These are phyloP conservation scores for Lachnellula occidentalis DNA, from an alignment of 2,329 filamentous ascomycete genomes.

Conservation along the genomic window DNA sequence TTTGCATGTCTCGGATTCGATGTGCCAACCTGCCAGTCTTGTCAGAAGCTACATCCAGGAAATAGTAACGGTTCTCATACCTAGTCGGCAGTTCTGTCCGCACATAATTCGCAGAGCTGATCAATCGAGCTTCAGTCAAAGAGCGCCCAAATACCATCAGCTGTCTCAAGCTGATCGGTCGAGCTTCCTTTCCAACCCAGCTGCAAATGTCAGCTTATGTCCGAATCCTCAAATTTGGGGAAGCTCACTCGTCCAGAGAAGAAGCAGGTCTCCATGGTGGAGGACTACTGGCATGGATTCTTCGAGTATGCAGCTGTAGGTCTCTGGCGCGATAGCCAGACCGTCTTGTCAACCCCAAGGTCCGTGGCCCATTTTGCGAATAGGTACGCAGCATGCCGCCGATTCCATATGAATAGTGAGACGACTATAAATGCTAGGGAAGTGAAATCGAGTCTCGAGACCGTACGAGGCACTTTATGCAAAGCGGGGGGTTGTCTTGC, in stretches of 20 bases:
- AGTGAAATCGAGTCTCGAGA: background rate
- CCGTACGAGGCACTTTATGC: background rate
- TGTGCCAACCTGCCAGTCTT: slow-evolving; percentile 67
- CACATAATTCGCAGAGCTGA: slow-evolving; percentile 96
- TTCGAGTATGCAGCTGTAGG: slow-evolving; percentile 8
- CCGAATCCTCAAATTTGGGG: background rate
- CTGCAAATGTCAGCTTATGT: slow-evolving; percentile 39
- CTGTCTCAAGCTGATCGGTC: slow-evolving; percentile 93
- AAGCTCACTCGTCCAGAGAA: slow-evolving; percentile 56
- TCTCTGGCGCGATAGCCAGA: slow-evolving; percentile 13
- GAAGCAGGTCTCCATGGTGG: slow-evolving; percentile 58
- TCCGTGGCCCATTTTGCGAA: slow-evolving; percentile 29
- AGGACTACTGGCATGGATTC: slow-evolving; percentile 14
- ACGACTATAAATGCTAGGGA: background rate
- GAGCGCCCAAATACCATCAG: slow-evolving; percentile 96
- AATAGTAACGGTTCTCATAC: slow-evolving; percentile 36
- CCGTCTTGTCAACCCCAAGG: slow-evolving; percentile 24
- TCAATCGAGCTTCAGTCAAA: slow-evolving; percentile 79
- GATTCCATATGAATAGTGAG: slow-evolving; percentile 28
- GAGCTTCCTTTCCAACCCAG: slow-evolving; percentile 88
- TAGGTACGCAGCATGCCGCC: slow-evolving; percentile 31
- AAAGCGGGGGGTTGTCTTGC: background rate
- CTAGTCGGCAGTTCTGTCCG: slow-evolving; percentile 87
- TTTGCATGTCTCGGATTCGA: slow-evolving; percentile 94
- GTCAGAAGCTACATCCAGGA: background rate